Evolutionary conservation across 192 early-diverging fungal genomes (phyloP), one percentile per base, ranked within the genome.

Genomic region (Coemansia aciculifera): DNA sequence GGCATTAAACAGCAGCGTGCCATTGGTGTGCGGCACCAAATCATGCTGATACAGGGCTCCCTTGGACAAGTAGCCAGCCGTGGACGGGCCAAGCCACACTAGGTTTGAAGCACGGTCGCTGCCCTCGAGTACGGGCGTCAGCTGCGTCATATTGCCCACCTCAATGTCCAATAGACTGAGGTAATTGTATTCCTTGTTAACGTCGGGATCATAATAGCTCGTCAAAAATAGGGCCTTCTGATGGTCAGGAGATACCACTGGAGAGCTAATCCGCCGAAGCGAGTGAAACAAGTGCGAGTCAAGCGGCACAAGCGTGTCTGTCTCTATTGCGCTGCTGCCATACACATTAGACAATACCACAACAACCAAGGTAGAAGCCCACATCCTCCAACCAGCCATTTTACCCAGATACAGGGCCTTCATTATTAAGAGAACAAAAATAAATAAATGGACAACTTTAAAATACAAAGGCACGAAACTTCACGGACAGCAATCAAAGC

Each of bases 181-280:
- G 37, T 56, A 67, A 34, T 62, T 48, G 27, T 27, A 29, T n/a
- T 66, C 48, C 38, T 67, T 72, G 76, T 78, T 75, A 7, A 24
- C 21, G 5, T 67, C 68, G 0, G 67, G 72, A 21, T 64, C 51
- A 62, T 78, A 75, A 48, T 59, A 68, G 21, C 64, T 69, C 10
- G 66, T 67, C 13, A 63, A 54, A 36, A 72, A 83, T 21, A 83
- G 60, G 7, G 68, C 76, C 17, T 17, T 64, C n/a, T 51, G 38
- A 31, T 73, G 59, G 31, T 75, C 49, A 11, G 76, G 81, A 37
- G 71, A 74, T 13, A 83, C 63, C 5, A 72, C 67, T 15, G 81
- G 73, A 0, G 66, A 31, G 29, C 76, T 63, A 11, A 76, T 36
- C 21, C 73, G 72, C 21, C 36, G 60, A 24, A 83, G 68, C 10